Percentiles rank a stretch among this genome's conserved stretches.
phyloP scores from a whole-genome alignment of 805 yeast genomes.

The Scheffersomyces lignosus region DNA sequence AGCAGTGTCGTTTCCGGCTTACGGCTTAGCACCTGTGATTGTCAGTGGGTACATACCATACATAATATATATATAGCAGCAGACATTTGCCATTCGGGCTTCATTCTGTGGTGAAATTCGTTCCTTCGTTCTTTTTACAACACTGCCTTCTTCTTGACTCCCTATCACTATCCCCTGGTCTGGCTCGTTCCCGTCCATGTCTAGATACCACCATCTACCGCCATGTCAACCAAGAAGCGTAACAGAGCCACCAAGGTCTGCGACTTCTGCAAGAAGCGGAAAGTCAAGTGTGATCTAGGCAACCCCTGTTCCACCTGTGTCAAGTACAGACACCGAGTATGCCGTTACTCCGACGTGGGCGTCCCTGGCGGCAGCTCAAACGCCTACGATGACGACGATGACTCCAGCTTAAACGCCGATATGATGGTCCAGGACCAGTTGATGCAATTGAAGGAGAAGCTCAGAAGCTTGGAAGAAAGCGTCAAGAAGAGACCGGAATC shows the following conservation, averaged over 20 bases:
- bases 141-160: too few species aligned
- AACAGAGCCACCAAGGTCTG: constrained; percentile 48
- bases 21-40: too few species aligned
- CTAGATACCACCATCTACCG: background rate
- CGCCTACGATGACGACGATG: background rate
- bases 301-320: constrained; percentile 44
- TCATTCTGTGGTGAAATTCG: too few species aligned
- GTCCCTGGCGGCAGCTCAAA: background rate
- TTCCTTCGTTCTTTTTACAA: too few species aligned
- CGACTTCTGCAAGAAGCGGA: constrained; percentile 48
- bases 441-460: background rate
- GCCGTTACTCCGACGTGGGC: constrained; percentile 15
- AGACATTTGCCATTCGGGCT: too few species aligned
- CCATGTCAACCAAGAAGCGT: constrained; percentile 15
- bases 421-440: background rate
- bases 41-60: too few species aligned
- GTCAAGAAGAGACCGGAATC: constrained; percentile 5
- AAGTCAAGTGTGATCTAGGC: constrained; percentile 52
- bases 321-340: constrained; percentile 22
- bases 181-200: background rate
- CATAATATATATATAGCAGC: too few species aligned
- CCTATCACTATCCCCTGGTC: too few species aligned
- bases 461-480: constrained; percentile 1
- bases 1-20: too few species aligned
- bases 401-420: too few species aligned